phyloP scores from a whole-genome alignment of 306 rosid species.

The Trifolium subterraneum region DNA sequence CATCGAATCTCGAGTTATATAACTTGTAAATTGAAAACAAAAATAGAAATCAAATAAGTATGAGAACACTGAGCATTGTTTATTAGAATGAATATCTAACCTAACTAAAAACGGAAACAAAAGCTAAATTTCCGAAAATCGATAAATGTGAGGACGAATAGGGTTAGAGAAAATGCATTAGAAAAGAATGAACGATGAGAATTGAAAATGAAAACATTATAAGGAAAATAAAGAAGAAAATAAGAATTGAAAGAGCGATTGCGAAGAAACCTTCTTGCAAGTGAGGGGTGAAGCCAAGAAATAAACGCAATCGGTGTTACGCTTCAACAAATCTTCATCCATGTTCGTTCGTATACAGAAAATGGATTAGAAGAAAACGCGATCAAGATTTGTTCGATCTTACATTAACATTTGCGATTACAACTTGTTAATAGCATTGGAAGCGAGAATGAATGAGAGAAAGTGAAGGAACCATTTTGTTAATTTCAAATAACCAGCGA shows the following conservation, averaged over 20 bases:
- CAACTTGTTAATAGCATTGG: conserved; percentile 33
- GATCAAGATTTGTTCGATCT: conserved; percentile 42
- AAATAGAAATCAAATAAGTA: background rate
- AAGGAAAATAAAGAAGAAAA: no score
- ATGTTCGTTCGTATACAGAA: conserved; percentile 36
- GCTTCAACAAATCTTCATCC: conserved; percentile 72
- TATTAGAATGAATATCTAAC: background rate
- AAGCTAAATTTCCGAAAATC: conserved; percentile 28
- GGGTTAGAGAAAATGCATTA: conserved; percentile 37
- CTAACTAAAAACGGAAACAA: conserved; percentile 9
- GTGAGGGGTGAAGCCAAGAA: conserved; percentile 92
- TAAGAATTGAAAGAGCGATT: background rate
- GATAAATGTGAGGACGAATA: conserved; percentile 30
- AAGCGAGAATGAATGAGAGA: background rate
- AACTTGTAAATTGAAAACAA: background rate
- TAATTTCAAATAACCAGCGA: conserved; percentile 20
- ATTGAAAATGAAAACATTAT: no score
- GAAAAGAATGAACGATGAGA: background rate
- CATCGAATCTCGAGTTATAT: conserved; percentile 29
- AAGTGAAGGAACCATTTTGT: conserved; percentile 1
- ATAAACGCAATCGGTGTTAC: conserved; percentile 83
- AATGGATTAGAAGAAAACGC: conserved; percentile 3
- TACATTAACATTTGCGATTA: conserved; percentile 11
- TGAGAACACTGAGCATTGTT: conserved; percentile 32
- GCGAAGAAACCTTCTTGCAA: conserved; percentile 71